These are phyloP conservation scores for Rhynchosporium agropyri DNA, from an alignment of 2,329 filamentous ascomycete species.

Conservation along the genomic window DNA sequence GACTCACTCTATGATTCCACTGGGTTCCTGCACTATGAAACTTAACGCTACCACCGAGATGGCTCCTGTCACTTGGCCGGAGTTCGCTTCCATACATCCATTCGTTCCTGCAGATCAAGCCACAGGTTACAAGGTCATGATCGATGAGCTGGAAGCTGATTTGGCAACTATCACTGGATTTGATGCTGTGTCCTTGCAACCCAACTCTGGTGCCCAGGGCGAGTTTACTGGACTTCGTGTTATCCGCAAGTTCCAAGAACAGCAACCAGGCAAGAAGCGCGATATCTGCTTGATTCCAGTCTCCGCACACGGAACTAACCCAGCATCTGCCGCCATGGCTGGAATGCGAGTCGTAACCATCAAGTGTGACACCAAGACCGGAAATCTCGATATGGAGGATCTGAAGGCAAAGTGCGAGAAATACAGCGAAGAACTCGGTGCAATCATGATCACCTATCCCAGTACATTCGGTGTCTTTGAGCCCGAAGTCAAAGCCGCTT, in stretches of 20 bases:
- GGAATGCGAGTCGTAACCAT: conserved; percentile 92
- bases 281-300: conserved; percentile 95
- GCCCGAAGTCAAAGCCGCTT: conserved; percentile 82
- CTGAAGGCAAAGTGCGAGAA: conserved; percentile 87
- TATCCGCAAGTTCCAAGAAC: conserved; percentile 82
- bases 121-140: conserved; percentile 70
- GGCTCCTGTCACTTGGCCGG: conserved; percentile 77
- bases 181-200: conserved; percentile 85
- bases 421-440: conserved; percentile 80
- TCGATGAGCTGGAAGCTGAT: conserved; percentile 73
- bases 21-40: conserved; percentile 99
- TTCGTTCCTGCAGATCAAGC: conserved; percentile 68
- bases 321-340: conserved; percentile 91
- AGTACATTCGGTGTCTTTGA: conserved; percentile 96
- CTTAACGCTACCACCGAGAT: conserved; percentile 93
- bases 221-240: conserved; percentile 89
- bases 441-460: conserved; percentile 97
- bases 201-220: conserved; percentile 94
- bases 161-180: conserved; percentile 86
- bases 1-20: conserved; percentile 95
- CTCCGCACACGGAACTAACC: conserved; percentile 94
- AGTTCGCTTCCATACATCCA: conserved; percentile 80
- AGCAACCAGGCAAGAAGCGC: conserved; percentile 68
- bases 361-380: conserved; percentile 85
- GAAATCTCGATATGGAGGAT: conserved; percentile 86